Evolutionary conservation across 148 eudicot genomes (phyloP), one percentile per base, ranked within the genome.

Genomic region (Limonium bicolor): DNA sequence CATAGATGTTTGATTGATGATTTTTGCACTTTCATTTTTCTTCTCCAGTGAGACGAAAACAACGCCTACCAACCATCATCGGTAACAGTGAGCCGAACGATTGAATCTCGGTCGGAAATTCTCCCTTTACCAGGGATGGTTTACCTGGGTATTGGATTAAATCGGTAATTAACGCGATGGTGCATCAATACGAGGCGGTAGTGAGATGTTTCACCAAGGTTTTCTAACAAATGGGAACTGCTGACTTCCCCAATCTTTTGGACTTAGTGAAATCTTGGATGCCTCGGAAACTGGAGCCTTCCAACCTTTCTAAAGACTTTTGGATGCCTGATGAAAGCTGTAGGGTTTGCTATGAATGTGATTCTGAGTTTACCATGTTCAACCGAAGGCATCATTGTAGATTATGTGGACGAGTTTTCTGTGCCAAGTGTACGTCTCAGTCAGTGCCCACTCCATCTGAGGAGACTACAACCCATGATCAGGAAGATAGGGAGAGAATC

Each of bases 281-380:
- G 48, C 76, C 69, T 42, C 61, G 79, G 54, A 60, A 72, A 45
- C 48, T 68, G 11, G 78, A 71, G 24, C 48, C 78, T 0, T 56
- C 77, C 45, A 55, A 73, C 57, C 73, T 72, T 51, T 84, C 85
- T 2, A 78, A 80, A 71, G 79, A 65, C 50, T 84, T 90, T 63
- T 90, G 99, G 99, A 90, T 90, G 95, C 95, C 81, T 17, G 99
- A 84, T 66, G 65, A 77, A 35, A 80, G 92, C 50, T 84, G 95
- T 48, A 64, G 79, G 63, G 84, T 71, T 12, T 78, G 95, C 62
- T 84, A 80, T 60, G 93, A 84, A 24, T 90, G 95, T 61, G 99
- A 75, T 45, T 62, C 75, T 21, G 77, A 66, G 51, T 90, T 80
- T 53, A 80, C 82, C 11, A 62, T 84, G 55, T 64, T 84, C 39